Evolutionary conservation across 2,329 filamentous ascomycete species (phyloP).

Genomic region (Endothia cerciana): DNA sequence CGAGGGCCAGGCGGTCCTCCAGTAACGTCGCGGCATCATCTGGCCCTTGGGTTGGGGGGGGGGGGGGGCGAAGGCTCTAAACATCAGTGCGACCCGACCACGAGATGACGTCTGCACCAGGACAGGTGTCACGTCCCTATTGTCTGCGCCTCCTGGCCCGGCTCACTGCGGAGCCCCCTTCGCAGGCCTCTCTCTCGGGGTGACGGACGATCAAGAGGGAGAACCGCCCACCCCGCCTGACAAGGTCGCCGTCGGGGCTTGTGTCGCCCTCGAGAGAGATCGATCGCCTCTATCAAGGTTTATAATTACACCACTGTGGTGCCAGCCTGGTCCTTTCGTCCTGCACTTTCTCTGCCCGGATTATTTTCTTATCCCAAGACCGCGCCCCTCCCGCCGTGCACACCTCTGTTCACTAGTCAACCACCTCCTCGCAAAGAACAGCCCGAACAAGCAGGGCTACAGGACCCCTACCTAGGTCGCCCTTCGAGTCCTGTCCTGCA

Average conservation of each 20-base stretch:
- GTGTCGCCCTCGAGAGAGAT: not conserved
- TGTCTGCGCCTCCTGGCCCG: slow-evolving; percentile 16
- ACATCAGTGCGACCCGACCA: slow-evolving; percentile 9
- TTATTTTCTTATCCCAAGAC: no score
- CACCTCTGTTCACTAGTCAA: no score
- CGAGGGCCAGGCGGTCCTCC: slow-evolving; percentile 6
- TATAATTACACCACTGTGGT: not conserved
- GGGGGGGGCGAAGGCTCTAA: not conserved
- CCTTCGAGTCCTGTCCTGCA: no score
- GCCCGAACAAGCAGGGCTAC: not conserved
- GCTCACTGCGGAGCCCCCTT: not conserved
- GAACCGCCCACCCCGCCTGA: no score
- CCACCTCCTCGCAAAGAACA: not conserved
- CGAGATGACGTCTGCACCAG: slow-evolving; percentile 29
- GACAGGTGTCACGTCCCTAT: slow-evolving; percentile 27
- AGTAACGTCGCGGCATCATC: not conserved
- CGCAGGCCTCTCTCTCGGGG: slow-evolving; percentile 2
- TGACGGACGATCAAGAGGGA: not conserved
- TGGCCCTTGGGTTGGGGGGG: no score
- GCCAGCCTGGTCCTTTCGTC: not conserved
- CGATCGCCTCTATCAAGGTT: not conserved
- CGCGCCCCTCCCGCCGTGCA: no score
- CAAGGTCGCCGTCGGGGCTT: not conserved
- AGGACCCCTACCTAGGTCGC: slow-evolving; percentile 11
- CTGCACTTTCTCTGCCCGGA: not conserved